Percentiles rank a stretch among this genome's conserved stretches.
These are phyloP conservation scores for Pleurostoma richardsiae DNA, from an alignment of 2,329 filamentous ascomycete genomes.

Conservation along the genomic window DNA sequence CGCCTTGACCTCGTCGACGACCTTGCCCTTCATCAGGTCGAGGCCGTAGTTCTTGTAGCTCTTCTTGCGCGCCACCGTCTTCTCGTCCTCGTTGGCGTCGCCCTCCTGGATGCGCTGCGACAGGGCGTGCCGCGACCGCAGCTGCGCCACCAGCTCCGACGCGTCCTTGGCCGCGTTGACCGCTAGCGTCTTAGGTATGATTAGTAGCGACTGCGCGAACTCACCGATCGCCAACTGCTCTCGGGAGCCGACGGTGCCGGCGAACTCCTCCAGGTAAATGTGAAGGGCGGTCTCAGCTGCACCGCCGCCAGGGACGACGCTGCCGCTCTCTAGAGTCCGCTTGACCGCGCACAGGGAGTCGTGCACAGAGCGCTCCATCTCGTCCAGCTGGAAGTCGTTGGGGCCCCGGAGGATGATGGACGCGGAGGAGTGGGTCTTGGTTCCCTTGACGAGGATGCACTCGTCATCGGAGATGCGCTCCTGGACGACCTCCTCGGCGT, in stretches of 20 bases:
- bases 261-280: constrained; percentile 98
- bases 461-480: constrained; percentile 98
- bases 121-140: constrained; percentile 88
- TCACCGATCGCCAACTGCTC: constrained; percentile 98
- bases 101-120: constrained; percentile 87
- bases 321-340: constrained; percentile 92
- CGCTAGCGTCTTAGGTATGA: constrained; percentile 93
- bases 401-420: constrained; percentile 93
- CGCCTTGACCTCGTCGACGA: constrained; percentile 89
- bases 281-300: constrained; percentile 98
- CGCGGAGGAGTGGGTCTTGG: constrained; percentile 87
- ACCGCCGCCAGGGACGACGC: constrained; percentile 92
- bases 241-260: constrained; percentile 90
- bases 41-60: constrained; percentile 98
- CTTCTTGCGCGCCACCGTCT: constrained; percentile 87
- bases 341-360: constrained; percentile 96
- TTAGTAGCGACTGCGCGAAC: constrained; percentile 89
- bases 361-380: constrained; percentile 98
- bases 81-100: constrained; percentile 81
- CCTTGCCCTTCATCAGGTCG: constrained; percentile 82
- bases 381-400: constrained; percentile 94
- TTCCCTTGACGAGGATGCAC: constrained; percentile 94
- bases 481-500: constrained; percentile 94
- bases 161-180: constrained; percentile 97
- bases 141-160: constrained; percentile 89